Conservation (phyloP, 345 rosid species). For the Atalantia buxifolia region DNA sequence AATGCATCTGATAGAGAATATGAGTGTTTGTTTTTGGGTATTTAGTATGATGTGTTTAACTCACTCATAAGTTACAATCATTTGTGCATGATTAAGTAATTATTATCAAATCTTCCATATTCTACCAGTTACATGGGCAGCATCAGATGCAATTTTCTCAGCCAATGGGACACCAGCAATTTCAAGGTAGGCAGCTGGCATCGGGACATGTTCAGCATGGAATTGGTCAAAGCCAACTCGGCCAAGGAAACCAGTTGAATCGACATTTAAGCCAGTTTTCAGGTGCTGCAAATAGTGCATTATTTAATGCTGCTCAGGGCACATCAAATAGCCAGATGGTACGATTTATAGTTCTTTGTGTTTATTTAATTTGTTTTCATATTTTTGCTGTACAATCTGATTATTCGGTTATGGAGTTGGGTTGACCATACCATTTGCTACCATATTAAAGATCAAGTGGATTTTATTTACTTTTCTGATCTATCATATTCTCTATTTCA, state of each 20-base stretch:
- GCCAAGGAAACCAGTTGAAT: conserved; percentile 68
- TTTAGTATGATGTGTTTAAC: not conserved
- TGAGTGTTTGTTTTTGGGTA: not conserved
- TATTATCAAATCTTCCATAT: not conserved
- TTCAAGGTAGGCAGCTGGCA: conserved; percentile 77
- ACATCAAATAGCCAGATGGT: conserved; percentile 84
- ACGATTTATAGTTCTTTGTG: conserved; percentile 18
- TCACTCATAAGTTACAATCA: not conserved
- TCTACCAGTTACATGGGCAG: conserved; percentile 61
- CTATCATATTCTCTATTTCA: not conserved
- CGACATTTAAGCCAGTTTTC: conserved; percentile 84
- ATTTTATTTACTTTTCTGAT: not conserved
- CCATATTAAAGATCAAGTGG: not conserved
- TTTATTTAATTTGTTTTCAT: conserved; percentile 4
- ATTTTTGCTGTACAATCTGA: conserved; percentile 5
- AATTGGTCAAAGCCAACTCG: conserved; percentile 84
- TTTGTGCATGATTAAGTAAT: not conserved
- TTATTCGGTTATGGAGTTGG: not conserved
- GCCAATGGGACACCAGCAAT: conserved; percentile 83
- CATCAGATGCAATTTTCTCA: conserved; percentile 93
- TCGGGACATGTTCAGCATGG: conserved; percentile 75
- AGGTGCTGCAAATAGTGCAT: conserved; percentile 65
- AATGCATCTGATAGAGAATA: not conserved
- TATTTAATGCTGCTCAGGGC: conserved; percentile 89
- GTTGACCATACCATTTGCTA: not conserved